These are phyloP conservation scores for Echites panduratus DNA, from an alignment of 257 asterid species.

Conservation along the genomic window DNA sequence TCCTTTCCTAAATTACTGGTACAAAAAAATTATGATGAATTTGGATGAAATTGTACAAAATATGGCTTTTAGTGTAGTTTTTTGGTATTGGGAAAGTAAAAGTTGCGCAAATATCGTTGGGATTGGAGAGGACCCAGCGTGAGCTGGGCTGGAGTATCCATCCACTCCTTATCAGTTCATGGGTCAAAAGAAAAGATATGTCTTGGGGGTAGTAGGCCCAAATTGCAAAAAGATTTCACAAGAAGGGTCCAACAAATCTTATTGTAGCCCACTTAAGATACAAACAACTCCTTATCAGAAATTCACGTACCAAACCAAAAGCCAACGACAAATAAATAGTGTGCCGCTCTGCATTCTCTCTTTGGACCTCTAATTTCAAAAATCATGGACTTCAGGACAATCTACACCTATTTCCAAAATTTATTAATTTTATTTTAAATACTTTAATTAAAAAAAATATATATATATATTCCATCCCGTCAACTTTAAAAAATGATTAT, in stretches of 20 bases:
- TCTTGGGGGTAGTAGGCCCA: neutral
- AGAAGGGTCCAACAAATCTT: neutral
- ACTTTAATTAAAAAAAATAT: too few relatives aligned
- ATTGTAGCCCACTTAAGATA: neutral
- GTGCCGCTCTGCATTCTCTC: neutral
- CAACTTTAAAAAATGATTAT: too few relatives aligned
- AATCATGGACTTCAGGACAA: too few relatives aligned
- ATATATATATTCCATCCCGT: too few relatives aligned
- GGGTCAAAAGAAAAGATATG: neutral
- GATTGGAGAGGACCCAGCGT: neutral
- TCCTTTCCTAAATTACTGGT: too few relatives aligned
- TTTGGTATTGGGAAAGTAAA: neutral
- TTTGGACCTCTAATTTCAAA: too few relatives aligned
- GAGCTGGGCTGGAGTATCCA: neutral
- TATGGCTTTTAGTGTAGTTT: too few relatives aligned
- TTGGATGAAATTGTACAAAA: neutral
- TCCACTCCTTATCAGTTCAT: neutral
- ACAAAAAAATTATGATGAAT: neutral
- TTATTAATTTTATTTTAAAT: too few relatives aligned
- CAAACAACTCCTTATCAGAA: neutral
- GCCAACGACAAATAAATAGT: neutral
- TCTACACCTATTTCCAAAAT: too few relatives aligned
- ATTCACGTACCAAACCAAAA: neutral
- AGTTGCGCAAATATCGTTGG: neutral
- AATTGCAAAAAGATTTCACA: neutral